Percentiles rank a stretch among this genome's conserved stretches.
phyloP scores from a whole-genome alignment of 73 alveolate species.

The Stentor roeselii region DNA sequence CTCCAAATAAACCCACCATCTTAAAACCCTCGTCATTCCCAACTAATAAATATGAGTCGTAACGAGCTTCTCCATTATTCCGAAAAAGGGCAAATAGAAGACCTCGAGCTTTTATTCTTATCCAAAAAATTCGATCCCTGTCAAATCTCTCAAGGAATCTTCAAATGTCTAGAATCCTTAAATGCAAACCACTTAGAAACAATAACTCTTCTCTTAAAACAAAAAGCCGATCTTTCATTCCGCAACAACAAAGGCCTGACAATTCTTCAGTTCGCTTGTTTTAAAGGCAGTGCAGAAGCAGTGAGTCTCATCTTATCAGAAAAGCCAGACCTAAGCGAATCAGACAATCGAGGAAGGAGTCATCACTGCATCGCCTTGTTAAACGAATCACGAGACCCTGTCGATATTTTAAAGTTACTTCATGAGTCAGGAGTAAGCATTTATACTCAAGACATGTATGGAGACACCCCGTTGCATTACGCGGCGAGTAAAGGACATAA shows the following conservation, averaged over 20 bases:
- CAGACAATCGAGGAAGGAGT: background rate
- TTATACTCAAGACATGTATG: background rate
- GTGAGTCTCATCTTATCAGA: background rate
- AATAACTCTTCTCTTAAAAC: background rate
- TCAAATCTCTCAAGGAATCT: background rate
- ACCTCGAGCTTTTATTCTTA: background rate
- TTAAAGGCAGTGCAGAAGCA: background rate
- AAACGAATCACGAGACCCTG: background rate
- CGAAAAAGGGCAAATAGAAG: background rate
- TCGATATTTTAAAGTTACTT: background rate
- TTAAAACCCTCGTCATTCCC: background rate
- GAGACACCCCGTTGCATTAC: slow-evolving; percentile 2
- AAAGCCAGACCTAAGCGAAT: background rate
- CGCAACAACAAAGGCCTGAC: background rate
- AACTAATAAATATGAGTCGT: background rate
- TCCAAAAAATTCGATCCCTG: background rate
- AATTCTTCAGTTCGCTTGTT: background rate
- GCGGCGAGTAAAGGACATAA: slow-evolving; percentile 8
- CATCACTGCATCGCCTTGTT: background rate
- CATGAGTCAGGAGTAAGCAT: background rate
- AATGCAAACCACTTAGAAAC: background rate
- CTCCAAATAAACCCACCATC: no score
- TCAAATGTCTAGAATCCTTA: background rate
- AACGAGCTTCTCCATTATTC: background rate
- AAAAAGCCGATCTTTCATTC: background rate